A percentile compares a stretch with the other conserved stretches of the same genome.
Conservation (phyloP, 1,139 yeast genomes). For the Magnusiomyces sp. region DNA sequence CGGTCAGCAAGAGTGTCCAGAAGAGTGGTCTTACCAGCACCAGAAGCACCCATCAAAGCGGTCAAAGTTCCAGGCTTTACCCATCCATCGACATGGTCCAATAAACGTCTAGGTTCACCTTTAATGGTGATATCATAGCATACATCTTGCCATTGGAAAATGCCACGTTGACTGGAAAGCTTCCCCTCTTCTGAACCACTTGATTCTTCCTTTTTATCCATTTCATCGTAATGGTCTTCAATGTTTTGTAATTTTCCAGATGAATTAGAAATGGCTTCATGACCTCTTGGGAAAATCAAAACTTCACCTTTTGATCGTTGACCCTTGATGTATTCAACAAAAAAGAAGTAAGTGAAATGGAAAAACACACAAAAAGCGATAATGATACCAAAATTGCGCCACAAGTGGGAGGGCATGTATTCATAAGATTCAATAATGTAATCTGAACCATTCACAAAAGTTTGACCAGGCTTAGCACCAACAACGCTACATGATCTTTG, state of each 20-base stretch:
- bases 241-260: neutral
- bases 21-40: slow-evolving; percentile 78
- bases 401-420: slow-evolving; percentile 52
- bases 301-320: slow-evolving; percentile 80
- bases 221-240: slow-evolving; percentile 18
- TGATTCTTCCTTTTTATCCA: slow-evolving; percentile 9
- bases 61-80: slow-evolving; percentile 71
- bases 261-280: slow-evolving; percentile 27
- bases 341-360: slow-evolving; percentile 44
- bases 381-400: slow-evolving; percentile 79
- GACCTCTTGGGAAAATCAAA: slow-evolving; percentile 52
- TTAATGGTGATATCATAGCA: slow-evolving; percentile 67
- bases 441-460: slow-evolving; percentile 47
- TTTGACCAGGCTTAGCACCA: slow-evolving; percentile 54
- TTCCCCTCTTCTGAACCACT: too few relatives aligned
- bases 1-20: slow-evolving; percentile 68
- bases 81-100: slow-evolving; percentile 73
- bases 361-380: slow-evolving; percentile 50
- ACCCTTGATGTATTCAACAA: slow-evolving; percentile 62
- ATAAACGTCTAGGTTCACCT: slow-evolving; percentile 46
- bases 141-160: slow-evolving; percentile 74
- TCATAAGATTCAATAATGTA: slow-evolving; percentile 42
- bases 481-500: slow-evolving; percentile 52
- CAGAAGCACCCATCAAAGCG: slow-evolving; percentile 82
- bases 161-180: slow-evolving; percentile 36